Evolutionary conservation across 208 protist species (phyloP), one percentile per base, ranked within the genome.

Genomic region (Leishmania major): DNA sequence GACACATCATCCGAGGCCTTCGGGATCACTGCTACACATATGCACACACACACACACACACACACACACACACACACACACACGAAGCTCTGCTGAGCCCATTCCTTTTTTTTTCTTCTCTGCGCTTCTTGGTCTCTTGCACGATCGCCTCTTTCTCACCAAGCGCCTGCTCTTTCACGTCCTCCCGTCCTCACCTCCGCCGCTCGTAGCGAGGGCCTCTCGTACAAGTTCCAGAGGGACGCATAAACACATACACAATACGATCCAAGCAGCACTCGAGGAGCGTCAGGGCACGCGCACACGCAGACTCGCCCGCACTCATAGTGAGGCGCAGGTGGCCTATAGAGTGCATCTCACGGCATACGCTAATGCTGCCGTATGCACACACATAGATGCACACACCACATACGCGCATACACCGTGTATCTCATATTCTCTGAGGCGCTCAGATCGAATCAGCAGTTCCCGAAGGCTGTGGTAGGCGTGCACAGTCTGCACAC

Each of bases 121-220:
- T 87, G 22, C 35, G 81, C 69, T 85, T 83, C 49, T 85, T 25
- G 53, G 59, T 17, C 10, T 64, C 31, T 74, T 69, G 70, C 69
- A 57, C 40, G 31, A 17, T 47, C 37, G 49, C 74, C 72, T 76
- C 4, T 28, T 28, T 40, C 45, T 66, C 37, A n/a, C 25, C 51
- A 28, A 2, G 25, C 25, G 49, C 51, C 17, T 22, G 31, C 49
- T 13, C 19, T 4, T 62, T n/a, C 19, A 10, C 17, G 17, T 43
- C 55, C 51, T n/a, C 49, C 49, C 8, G 8, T 40, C 6, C 15
- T 3, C 49, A 40, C 22, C n/a, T 57, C 49, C 31, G 31, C 10
- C 47, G 28, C 31, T 59, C 31, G 10, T 22, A 59, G 49, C 71
- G 49, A 59, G 28, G 11, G 49, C 49, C 25, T 51, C 49, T 49